Evolutionary conservation across 2,329 filamentous ascomycete species (phyloP).

Genomic region (Immersiporthe knoxdaviesiana): DNA sequence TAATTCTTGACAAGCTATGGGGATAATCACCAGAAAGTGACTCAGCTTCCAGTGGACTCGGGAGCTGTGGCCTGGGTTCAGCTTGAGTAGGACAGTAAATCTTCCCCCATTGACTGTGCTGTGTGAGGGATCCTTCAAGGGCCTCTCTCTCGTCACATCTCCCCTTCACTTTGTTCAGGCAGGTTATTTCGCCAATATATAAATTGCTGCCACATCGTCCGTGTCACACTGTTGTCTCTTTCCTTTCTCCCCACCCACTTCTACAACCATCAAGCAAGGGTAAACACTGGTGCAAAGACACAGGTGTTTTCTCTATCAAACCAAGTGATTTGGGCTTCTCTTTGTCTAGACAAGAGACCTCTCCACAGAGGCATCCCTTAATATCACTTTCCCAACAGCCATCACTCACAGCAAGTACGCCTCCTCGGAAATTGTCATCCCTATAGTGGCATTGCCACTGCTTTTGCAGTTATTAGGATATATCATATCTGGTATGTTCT

Average conservation of each 20-base stretch:
- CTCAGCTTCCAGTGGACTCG: not conserved
- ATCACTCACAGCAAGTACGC: not conserved
- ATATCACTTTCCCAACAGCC: not conserved
- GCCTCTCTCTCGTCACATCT: not conserved
- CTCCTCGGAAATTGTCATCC: not conserved
- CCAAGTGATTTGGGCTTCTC: not conserved
- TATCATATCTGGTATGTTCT: not conserved
- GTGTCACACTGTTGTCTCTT: not conserved
- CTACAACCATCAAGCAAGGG: not conserved
- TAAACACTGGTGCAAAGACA: not conserved
- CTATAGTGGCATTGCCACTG: not conserved
- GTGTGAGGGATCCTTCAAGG: not conserved
- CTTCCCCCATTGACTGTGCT: not conserved
- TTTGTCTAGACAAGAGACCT: not conserved
- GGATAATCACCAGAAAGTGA: not conserved
- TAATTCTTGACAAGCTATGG: not conserved
- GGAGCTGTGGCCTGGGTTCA: not conserved
- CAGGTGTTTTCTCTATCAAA: not conserved
- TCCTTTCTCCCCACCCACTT: not conserved
- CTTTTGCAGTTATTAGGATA: too few relatives aligned
- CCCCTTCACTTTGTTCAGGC: not conserved
- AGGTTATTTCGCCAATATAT: not conserved
- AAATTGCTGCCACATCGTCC: too few relatives aligned
- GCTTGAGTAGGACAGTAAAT: not conserved
- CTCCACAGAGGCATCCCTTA: not conserved